Evolutionary conservation across 2,329 filamentous ascomycete genomes (phyloP), one percentile per base, ranked within the genome.

Genomic region (Trichoderma citrinoviride): DNA sequence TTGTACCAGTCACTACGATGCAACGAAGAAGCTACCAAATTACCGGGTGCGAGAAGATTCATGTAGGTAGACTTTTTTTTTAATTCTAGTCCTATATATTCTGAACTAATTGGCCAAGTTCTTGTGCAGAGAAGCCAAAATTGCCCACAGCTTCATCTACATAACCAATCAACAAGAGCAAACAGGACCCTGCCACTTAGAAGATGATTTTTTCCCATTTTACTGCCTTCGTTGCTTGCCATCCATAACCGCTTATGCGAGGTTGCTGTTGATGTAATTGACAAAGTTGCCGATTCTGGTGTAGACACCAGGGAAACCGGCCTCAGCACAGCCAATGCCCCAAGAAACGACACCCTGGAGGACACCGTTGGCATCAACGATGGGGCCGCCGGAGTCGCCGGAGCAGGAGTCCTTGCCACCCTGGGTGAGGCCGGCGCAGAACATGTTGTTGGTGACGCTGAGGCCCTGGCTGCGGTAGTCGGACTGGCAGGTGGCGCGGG

Each of bases 331-430:
- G 27, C 73, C 73, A 0, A 70, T 12, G 40, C 74, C 74, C 71
- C 71, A 76, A 50, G 74, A 76, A 29, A 76, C 73, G 29, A 72
- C 19, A 60, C 74, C 74, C 7, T 72, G 54, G 25, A 76, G 61
- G 14, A 61, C 66, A 2, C 68, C 62, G 33, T 54, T 65, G 66
- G 68, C 64, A 37, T 73, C 67, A 33, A 75, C 67, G 15, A 76
- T 68, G 47, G 74, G 74, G 47, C 74, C 74, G 41, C 74, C 74
- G 17, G 69, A 72, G 70, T 76, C 74, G 19, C 73, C 73, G 33
- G 70, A 68, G 73, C 74, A 76, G 17, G 74, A 69, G 67, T 76
- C 74, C 68, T 70, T 72, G 43, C 72, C 73, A 14, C 74, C 74
- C 5, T 55, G 50, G 3, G 67, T 15, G 10, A 68, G 33, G 10